A percentile compares a stretch with the other conserved stretches of the same genome.
phyloP scores from a whole-genome alignment of 2,329 filamentous ascomycete genomes.

The Macrophomina pseudophaseolina region DNA sequence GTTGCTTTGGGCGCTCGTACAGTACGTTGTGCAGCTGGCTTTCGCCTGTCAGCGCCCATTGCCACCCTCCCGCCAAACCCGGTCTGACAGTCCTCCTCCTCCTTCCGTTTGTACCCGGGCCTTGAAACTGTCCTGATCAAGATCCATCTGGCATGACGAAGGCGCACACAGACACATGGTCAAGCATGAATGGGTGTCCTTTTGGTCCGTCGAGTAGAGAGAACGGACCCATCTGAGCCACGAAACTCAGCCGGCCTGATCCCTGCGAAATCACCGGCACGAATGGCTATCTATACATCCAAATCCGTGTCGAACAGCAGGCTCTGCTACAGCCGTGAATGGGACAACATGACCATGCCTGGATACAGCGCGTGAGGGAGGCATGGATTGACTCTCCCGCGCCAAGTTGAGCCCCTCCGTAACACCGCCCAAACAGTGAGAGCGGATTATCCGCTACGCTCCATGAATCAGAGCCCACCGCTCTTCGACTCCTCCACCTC shows the following conservation, averaged over 20 bases:
- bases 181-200: background rate
- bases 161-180: background rate
- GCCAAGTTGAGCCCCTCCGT: too few species aligned
- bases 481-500: too few species aligned
- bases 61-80: background rate
- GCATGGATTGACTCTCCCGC: too few species aligned
- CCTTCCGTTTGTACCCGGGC: background rate
- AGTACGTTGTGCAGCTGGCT: background rate
- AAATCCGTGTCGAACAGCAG: background rate
- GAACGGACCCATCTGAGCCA: background rate
- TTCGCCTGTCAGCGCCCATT: background rate
- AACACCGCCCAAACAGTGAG: too few species aligned
- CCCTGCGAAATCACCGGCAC: background rate
- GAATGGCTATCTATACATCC: background rate
- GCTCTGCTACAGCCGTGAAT: background rate
- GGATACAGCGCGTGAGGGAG: too few species aligned
- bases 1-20: background rate
- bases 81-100: background rate
- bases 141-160: background rate
- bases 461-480: too few species aligned
- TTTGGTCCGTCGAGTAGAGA: background rate
- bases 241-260: background rate
- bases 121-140: background rate
- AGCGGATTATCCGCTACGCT: too few species aligned
- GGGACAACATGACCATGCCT: background rate